phyloP scores from a whole-genome alignment of 352 stramenopile genomes.

The Globisporangium uncinulatum region DNA sequence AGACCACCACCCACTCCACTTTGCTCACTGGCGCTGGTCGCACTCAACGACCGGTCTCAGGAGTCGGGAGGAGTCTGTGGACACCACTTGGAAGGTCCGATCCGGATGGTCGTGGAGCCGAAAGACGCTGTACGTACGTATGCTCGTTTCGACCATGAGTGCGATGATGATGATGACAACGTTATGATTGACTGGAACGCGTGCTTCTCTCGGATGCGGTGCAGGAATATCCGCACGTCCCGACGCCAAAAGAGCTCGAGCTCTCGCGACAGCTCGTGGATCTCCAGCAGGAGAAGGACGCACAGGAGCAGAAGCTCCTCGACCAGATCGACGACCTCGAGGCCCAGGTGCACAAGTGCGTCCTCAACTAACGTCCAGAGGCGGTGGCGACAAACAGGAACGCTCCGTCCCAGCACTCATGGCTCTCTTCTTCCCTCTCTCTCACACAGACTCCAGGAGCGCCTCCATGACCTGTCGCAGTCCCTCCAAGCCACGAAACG shows the following conservation, averaged over 20 bases:
- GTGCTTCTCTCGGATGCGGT: background rate
- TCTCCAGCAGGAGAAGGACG: slow-evolving; percentile 65
- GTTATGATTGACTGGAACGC: background rate
- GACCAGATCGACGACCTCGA: slow-evolving; percentile 64
- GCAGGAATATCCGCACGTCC: slow-evolving; percentile 64
- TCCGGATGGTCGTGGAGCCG: slow-evolving; percentile 5
- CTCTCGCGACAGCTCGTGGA: slow-evolving; percentile 59
- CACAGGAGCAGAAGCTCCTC: slow-evolving; percentile 49
- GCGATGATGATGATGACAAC: background rate
- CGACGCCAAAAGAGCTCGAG: slow-evolving; percentile 69
- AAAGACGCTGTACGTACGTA: slow-evolving; percentile 6
- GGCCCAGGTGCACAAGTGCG: slow-evolving; percentile 58
- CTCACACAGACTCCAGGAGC: slow-evolving; percentile 40
- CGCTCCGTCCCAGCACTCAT: background rate
- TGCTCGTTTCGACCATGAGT: too few species aligned
- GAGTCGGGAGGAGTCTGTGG: too few species aligned
- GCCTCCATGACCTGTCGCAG: slow-evolving; percentile 43
- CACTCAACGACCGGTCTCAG: too few species aligned
- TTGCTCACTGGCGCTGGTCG: too few species aligned
- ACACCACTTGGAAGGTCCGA: too few species aligned
- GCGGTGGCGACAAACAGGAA: background rate
- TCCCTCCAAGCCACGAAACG: slow-evolving; percentile 55
- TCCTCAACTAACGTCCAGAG: background rate
- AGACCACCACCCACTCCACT: too few species aligned
- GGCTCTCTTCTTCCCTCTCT: background rate